Base-by-base conservation (phyloP, 2,329 filamentous ascomycete species). In the Trichoderma guizhouense region DNA sequence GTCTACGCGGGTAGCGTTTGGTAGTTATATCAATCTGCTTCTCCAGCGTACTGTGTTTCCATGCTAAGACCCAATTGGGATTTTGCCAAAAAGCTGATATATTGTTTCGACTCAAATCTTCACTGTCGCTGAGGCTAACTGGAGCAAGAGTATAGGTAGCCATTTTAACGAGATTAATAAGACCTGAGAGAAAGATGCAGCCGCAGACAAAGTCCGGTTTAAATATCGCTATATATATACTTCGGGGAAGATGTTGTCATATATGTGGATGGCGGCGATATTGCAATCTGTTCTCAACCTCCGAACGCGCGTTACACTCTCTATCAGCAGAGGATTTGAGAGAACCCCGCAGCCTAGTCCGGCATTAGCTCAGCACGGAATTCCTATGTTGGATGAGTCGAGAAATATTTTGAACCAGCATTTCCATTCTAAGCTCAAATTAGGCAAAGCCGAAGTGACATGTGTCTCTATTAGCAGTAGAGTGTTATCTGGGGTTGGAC, bases 71-170 rank as follows among this genome's bases (percentile, higher is more conserved):
- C 69, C 69, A 71, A 18, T 58, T 66, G 2, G 61, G 28, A 61
- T 60, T 21, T 14, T 39, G 15, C 69, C 69, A 71, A 30, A 58
- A 71, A 7, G 69, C 69, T 11, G 47, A 58, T 32, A 71, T 68
- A n/a, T 71, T 71, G 26, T 71, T 71, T n/a, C 47, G 63, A 9
- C 61, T 66, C 4, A 71, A 36, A 26, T 34, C 69, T 15, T 43
- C 53, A 26, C 14, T 5, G 26, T 71, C 69, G 32, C 32, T 32
- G 18, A 68, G 7, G 3, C n/a, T 60, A n/a, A 65, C 66, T n/a
- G 62, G 32, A 7, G 61, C 61, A 26, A 71, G 39, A 26, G 24
- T 30, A n/a, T 61, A 61, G 14, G 24, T 21, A 21, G 69, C 9
- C 69, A 71, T 71, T 60, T 34, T 58, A 8, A 6, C 6, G 21